These are phyloP conservation scores for Gyrodon lividus DNA, from an alignment of 768 basidiomycete species.

Conservation along the genomic window DNA sequence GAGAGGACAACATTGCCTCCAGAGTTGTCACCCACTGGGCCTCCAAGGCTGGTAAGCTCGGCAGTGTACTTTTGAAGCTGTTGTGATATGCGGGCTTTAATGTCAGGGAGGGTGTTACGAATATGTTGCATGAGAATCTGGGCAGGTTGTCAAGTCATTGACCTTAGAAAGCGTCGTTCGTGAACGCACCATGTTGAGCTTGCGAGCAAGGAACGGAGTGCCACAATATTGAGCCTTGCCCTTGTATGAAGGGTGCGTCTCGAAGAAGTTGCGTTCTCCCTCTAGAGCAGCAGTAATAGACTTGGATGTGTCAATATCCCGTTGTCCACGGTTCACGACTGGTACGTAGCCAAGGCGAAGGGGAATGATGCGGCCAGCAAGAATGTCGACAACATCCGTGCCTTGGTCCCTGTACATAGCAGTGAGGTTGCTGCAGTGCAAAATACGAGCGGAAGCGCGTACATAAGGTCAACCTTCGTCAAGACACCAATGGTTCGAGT, in stretches of 20 bases:
- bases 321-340: slow-evolving; percentile 97
- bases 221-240: slow-evolving; percentile 95
- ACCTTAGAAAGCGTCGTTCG: background rate
- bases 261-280: slow-evolving; percentile 89
- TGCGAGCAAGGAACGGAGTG: slow-evolving; percentile 93
- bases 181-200: slow-evolving; percentile 81
- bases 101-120: slow-evolving; percentile 95
- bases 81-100: slow-evolving; percentile 91
- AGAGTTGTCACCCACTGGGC: slow-evolving; percentile 79
- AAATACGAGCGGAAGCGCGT: slow-evolving; percentile 32
- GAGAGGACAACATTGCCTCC: slow-evolving; percentile 90
- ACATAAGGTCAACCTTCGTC: slow-evolving; percentile 99
- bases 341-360: slow-evolving; percentile 96
- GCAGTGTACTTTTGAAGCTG: slow-evolving; percentile 86
- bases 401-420: slow-evolving; percentile 75
- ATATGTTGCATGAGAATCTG: slow-evolving; percentile 99
- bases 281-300: slow-evolving; percentile 85
- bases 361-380: slow-evolving; percentile 95
- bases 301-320: slow-evolving; percentile 91
- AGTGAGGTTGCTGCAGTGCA: slow-evolving; percentile 4
- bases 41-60: slow-evolving; percentile 84
- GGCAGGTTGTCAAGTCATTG: background rate
- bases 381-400: slow-evolving; percentile 98
- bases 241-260: slow-evolving; percentile 90
- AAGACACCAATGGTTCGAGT: slow-evolving; percentile 96